Conservation (phyloP, 75 land plant genomes). For the Pinus taeda region DNA sequence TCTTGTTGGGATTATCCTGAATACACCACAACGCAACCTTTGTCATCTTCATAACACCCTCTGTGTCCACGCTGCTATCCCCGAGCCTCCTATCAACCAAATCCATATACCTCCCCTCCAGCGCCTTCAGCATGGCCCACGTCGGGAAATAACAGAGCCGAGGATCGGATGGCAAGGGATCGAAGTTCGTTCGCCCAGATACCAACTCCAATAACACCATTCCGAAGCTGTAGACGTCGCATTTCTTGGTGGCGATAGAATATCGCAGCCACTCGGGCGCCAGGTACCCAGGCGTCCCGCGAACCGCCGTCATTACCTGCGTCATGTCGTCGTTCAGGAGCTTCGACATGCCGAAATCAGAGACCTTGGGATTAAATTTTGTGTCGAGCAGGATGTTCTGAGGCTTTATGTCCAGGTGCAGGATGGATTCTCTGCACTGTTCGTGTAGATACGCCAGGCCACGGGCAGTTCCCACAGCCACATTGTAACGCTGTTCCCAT, state of each 20-base stretch:
- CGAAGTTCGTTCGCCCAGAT: conserved; percentile 20
- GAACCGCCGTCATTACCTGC: too few relatives aligned
- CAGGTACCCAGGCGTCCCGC: too few relatives aligned
- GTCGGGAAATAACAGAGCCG: not conserved
- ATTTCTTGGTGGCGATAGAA: not conserved
- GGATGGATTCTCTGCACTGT: conserved; percentile 14
- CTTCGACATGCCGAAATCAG: conserved; percentile 42
- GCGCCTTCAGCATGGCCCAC: conserved; percentile 1
- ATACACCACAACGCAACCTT: too few relatives aligned
- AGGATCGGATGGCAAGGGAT: conserved; percentile 13
- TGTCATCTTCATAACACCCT: too few relatives aligned
- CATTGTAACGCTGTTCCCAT: conserved; percentile 14
- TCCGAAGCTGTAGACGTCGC: too few relatives aligned
- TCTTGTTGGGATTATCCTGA: not conserved
- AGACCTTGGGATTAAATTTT: conserved; percentile 36
- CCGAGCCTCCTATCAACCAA: not conserved
- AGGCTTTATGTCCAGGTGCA: too few relatives aligned
- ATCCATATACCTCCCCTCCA: conserved; percentile 13
- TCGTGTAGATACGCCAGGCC: conserved; percentile 38
- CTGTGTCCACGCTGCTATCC: not conserved
- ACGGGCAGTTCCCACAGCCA: conserved; percentile 23
- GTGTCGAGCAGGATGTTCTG: conserved; percentile 25
- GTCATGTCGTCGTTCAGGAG: too few relatives aligned
- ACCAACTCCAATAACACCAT: conserved; percentile 22
- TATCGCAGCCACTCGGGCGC: conserved; percentile 28